These are phyloP conservation scores for Phaeophleospora eucalypticola DNA, from an alignment of 2,329 filamentous ascomycete species.

Conservation along the genomic window DNA sequence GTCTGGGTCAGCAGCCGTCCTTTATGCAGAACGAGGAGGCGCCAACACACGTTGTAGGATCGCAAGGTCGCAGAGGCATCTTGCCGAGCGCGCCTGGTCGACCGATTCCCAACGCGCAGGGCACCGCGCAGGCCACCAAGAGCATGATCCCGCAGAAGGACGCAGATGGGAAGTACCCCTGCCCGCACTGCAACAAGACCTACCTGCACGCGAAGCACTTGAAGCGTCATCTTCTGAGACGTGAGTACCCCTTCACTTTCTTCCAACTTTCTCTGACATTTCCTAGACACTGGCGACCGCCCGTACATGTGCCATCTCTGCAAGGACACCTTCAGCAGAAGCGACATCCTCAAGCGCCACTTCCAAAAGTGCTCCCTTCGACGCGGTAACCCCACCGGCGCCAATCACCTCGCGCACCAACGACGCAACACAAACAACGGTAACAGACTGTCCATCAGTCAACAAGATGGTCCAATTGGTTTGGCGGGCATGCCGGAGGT, in stretches of 20 bases:
- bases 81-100: slow-evolving; percentile 85
- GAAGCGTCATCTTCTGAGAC: slow-evolving; percentile 90
- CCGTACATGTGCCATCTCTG: slow-evolving; percentile 98
- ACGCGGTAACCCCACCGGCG: slow-evolving; percentile 90
- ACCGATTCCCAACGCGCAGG: slow-evolving; percentile 68
- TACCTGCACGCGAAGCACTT: slow-evolving; percentile 96
- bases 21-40: slow-evolving; percentile 40
- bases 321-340: slow-evolving; percentile 95
- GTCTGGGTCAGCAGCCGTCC: slow-evolving; percentile 31
- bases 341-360: slow-evolving; percentile 96
- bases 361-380: slow-evolving; percentile 99
- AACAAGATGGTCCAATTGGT: slow-evolving; percentile 34
- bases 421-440: slow-evolving; percentile 47
- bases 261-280: slow-evolving; percentile 33
- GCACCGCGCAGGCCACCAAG: slow-evolving; percentile 58
- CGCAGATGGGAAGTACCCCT: slow-evolving; percentile 95
- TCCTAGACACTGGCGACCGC: slow-evolving; percentile 86
- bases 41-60: slow-evolving; percentile 89
- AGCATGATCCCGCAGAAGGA: slow-evolving; percentile 90
- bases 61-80: slow-evolving; percentile 86
- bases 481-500: slow-evolving; percentile 34
- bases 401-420: slow-evolving; percentile 82
- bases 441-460: slow-evolving; percentile 34
- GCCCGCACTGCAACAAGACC: slow-evolving; percentile 96
- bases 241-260: slow-evolving; percentile 58